Evolutionary conservation across 345 rosid species (phyloP), one percentile per base, ranked within the genome.

Genomic region (Gossypium stocksii): DNA sequence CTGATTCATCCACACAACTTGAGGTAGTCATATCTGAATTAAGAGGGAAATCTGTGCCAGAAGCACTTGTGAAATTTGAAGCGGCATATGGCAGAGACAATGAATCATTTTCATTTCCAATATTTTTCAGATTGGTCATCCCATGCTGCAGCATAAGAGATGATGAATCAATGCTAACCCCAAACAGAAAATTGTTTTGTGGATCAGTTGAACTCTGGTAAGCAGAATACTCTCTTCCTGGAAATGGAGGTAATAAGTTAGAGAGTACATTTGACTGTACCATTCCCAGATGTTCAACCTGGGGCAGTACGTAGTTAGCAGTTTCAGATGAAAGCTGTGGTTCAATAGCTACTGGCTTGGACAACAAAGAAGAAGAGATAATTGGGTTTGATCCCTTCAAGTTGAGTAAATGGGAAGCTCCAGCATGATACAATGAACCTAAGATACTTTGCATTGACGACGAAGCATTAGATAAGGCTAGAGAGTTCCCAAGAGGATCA

Each of bases 221-320:
- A 59, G 87, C 81, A 5, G 91, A 82, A 74, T 93, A 92, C 75
- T 92, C 97, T 82, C 91, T 91, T 56, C 97, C 97, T n/a, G 98
- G 98, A 74, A 94, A 92, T 4, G 97, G 97, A 29, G 93, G 65
- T 27, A 60, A 60, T 27, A 27, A 27, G 65, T 60, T 84, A 75
- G 86, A 78, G 60, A 60, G 65, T 27, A 77, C 72, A 68, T 76
- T 89, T 80, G 87, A 78, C 77, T 86, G 95, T 22, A 81, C 74
- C 61, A 83, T 84, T 41, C 88, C 93, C 82, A 91, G n/a, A 58
- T 87, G 97, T 75, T 91, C 95, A 77, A 87, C 79, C 48, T 82
- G 88, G 53, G 90, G 73, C 51, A 83, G 67, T 63, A 84, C 82
- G 49, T 88, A 82, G 38, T 83, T 91, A 76, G 84, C 73, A 8